These are phyloP conservation scores for Rhizophagus sp. DNA, from an alignment of 192 early-diverging fungal species.

Conservation along the genomic window DNA sequence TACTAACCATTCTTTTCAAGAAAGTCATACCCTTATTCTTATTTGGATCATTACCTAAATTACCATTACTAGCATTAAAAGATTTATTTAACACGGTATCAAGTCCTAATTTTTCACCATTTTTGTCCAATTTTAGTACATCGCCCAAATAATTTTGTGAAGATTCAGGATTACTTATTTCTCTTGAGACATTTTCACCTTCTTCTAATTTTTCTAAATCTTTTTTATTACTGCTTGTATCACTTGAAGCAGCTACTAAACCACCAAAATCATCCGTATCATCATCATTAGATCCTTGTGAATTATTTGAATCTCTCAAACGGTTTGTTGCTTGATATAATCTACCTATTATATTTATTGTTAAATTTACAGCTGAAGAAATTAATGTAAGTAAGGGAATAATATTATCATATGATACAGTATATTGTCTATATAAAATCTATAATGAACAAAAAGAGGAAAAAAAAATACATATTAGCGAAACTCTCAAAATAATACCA, in stretches of 20 bases:
- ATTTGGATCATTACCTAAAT: background rate
- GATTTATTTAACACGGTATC: background rate
- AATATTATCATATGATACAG: conserved; percentile 15
- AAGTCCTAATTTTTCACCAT: background rate
- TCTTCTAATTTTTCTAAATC: no score
- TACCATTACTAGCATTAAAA: background rate
- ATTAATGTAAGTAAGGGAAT: conserved; percentile 18
- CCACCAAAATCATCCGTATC: background rate
- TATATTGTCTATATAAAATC: background rate
- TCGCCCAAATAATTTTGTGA: background rate
- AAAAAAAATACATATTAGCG: background rate
- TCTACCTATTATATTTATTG: conserved; percentile 1
- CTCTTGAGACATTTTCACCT: background rate
- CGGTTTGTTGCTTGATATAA: background rate
- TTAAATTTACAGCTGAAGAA: background rate
- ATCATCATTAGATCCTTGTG: background rate
- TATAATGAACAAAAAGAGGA: background rate
- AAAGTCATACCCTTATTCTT: background rate
- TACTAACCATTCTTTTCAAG: background rate
- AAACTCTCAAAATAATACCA: no score
- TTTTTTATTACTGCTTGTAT: no score
- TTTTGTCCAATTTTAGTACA: background rate
- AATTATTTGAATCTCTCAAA: no score
- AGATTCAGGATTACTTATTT: background rate
- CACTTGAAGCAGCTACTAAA: background rate